Conservation (phyloP, 192 early-diverging fungal genomes). For the Rhizophagus clarus region DNA sequence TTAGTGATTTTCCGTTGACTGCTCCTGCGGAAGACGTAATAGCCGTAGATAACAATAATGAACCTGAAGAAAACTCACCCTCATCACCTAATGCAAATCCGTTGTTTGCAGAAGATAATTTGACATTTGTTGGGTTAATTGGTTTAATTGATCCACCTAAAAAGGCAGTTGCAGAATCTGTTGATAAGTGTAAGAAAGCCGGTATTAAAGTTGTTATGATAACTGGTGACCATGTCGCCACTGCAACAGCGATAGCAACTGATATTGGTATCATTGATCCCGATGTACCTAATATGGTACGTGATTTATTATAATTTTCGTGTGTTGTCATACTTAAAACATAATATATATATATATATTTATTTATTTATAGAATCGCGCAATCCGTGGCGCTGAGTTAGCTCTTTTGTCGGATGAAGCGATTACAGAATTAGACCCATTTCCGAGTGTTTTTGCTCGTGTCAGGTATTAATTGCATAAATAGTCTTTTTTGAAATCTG, state of each 20-base stretch:
- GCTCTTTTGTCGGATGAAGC: constrained; percentile 90
- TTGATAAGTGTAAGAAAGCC: constrained; percentile 83
- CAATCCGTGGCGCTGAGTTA: constrained; percentile 87
- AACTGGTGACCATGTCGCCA: constrained; percentile 94
- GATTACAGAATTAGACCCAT: constrained; percentile 75
- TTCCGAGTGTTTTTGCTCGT: constrained; percentile 97
- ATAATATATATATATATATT: too few relatives aligned
- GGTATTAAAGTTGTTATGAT: constrained; percentile 98
- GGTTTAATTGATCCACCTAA: constrained; percentile 94
- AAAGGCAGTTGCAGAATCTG: constrained; percentile 77
- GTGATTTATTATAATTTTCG: not conserved
- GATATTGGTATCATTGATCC: constrained; percentile 85
- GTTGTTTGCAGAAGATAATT: constrained; percentile 63
- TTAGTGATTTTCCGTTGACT: constrained; percentile 33
- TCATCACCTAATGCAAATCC: constrained; percentile 55
- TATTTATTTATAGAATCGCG: constrained; percentile 54
- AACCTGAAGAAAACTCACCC: constrained; percentile 49
- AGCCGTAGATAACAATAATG: constrained; percentile 37
- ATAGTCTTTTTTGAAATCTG: not conserved
- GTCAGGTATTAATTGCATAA: constrained; percentile 51
- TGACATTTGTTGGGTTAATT: constrained; percentile 88
- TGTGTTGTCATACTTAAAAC: not conserved
- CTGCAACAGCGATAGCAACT: constrained; percentile 90
- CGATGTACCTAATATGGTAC: constrained; percentile 46
- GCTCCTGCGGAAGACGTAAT: constrained; percentile 42